Percentiles rank a stretch among this genome's conserved stretches.
Conservation (phyloP, 768 basidiomycete species). For the Calocera viscosa region DNA sequence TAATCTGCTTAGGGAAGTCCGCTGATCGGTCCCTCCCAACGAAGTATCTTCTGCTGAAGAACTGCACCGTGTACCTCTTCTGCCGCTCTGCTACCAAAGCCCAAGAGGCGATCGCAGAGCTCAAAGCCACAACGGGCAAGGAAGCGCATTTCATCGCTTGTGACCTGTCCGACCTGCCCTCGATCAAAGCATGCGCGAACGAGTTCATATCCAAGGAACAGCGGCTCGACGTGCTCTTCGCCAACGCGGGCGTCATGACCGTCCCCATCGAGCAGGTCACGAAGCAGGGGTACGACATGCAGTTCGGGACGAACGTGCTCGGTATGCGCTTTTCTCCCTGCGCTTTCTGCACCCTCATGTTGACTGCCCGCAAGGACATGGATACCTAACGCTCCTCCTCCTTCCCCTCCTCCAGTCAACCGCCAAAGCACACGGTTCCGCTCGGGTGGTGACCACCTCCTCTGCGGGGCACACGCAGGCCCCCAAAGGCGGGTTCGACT, state of each 20-base stretch:
- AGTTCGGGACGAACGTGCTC: conserved; percentile 37
- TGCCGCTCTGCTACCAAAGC: conserved; percentile 37
- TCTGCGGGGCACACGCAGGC: background rate
- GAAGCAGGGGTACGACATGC: conserved; percentile 27
- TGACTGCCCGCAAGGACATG: conserved; percentile 4
- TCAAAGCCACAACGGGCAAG: conserved; percentile 38
- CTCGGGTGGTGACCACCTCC: background rate
- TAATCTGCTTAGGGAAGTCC: background rate
- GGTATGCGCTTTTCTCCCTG: conserved; percentile 26
- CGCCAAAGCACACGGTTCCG: background rate
- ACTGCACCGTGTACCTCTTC: conserved; percentile 58
- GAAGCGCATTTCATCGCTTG: conserved; percentile 34
- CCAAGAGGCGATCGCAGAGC: conserved; percentile 39
- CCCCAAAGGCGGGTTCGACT: background rate
- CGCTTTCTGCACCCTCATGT: background rate
- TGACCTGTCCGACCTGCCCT: conserved; percentile 35
- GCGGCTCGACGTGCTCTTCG: conserved; percentile 18
- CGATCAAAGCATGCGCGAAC: conserved; percentile 32
- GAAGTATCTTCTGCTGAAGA: conserved; percentile 34
- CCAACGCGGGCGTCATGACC: conserved; percentile 20
- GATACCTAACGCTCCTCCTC: conserved; percentile 14
- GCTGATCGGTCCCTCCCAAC: too few relatives aligned
- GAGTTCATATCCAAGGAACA: conserved; percentile 25
- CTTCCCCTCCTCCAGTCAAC: background rate
- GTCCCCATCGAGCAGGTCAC: conserved; percentile 14